phyloP scores from a whole-genome alignment of 495 filamentous ascomycete genomes.

The Neurospora sp. region DNA sequence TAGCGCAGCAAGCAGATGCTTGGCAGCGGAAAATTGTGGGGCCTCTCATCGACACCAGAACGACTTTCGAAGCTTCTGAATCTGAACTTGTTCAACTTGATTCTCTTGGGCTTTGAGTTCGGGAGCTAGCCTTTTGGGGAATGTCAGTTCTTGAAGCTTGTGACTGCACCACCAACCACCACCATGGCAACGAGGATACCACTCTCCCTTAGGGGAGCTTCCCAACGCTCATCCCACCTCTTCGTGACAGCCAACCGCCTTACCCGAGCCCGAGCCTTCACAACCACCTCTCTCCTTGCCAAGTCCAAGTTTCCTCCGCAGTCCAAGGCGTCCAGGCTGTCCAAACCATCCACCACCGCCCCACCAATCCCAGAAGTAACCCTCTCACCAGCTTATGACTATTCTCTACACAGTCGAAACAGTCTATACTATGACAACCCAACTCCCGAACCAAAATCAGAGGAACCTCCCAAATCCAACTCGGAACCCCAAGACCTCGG shows the following conservation, averaged over 20 bases:
- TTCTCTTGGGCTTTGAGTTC: not conserved
- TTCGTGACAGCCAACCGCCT: not conserved
- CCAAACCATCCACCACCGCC: not conserved
- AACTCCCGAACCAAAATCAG: not conserved
- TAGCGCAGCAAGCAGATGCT: not conserved
- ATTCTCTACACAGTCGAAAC: too few species aligned
- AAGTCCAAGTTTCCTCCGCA: not conserved
- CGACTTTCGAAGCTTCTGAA: not conserved
- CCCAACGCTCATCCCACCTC: not conserved
- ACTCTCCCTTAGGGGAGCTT: not conserved
- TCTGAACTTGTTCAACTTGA: not conserved
- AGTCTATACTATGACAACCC: too few species aligned
- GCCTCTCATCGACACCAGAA: not conserved
- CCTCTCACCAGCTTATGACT: not conserved
- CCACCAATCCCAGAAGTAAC: not conserved
- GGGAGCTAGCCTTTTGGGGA: not conserved
- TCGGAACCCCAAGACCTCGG: constrained; percentile 7
- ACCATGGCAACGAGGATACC: constrained; percentile 8
- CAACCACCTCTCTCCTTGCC: constrained; percentile 3
- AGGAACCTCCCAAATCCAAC: not conserved
- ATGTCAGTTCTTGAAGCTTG: not conserved
- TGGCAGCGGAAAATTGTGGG: not conserved
- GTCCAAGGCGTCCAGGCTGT: not conserved
- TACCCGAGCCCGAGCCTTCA: constrained; percentile 1
- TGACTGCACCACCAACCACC: not conserved